Percentiles rank a stretch among this genome's conserved stretches.
phyloP scores from a whole-genome alignment of 345 rosid genomes.

The Bruguiera parviflora region DNA sequence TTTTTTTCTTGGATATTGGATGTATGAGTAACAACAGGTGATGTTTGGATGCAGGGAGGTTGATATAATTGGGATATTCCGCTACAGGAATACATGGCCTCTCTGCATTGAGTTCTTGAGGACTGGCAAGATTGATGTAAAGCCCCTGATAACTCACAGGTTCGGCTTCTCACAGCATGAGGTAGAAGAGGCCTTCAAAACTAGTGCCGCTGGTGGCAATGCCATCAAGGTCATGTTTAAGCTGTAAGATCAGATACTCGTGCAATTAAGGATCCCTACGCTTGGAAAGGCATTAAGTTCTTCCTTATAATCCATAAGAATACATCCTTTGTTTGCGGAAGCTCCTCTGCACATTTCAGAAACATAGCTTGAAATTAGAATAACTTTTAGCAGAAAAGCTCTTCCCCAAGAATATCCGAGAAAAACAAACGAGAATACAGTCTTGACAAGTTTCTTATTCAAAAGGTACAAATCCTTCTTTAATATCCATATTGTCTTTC shows the following conservation, averaged over 20 bases:
- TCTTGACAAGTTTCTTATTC: too few species aligned
- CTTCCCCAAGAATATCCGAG: too few species aligned
- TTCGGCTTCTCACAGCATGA: conserved; percentile 79
- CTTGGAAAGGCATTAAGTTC: neutral
- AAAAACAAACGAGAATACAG: too few species aligned
- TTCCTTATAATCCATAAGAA: neutral
- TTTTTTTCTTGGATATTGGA: neutral
- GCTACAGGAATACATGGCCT: conserved; percentile 90
- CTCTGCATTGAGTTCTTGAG: conserved; percentile 68
- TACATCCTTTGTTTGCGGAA: neutral
- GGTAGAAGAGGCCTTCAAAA: conserved; percentile 82
- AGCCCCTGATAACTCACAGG: conserved; percentile 85
- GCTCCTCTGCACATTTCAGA: neutral
- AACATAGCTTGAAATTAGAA: too few species aligned
- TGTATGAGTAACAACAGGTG: neutral
- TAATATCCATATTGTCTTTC: too few species aligned
- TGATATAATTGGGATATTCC: conserved; percentile 73
- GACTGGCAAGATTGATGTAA: conserved; percentile 79
- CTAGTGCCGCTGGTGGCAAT: conserved; percentile 76
- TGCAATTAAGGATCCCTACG: neutral
- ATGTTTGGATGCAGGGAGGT: conserved; percentile 57
- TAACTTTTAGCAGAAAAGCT: too few species aligned
- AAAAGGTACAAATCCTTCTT: too few species aligned
- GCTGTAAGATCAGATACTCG: conserved; percentile 24
- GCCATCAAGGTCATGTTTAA: conserved; percentile 95